Base-by-base conservation (phyloP, 768 basidiomycete species). In the Clitopilus hobsonii region DNA sequence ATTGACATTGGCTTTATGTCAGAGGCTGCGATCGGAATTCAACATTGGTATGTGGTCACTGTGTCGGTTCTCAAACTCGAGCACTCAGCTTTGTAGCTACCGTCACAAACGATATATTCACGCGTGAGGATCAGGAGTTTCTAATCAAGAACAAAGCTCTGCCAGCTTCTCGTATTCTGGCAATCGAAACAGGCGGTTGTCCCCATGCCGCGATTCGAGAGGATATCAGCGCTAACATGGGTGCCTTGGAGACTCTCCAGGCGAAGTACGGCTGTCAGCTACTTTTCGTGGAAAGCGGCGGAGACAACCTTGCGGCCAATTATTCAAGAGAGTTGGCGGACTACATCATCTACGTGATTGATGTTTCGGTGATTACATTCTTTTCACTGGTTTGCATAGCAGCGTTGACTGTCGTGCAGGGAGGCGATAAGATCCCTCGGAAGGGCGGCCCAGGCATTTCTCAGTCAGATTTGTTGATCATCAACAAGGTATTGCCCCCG, bases 21-120 rank as follows among this genome's bases (percentile, higher is more conserved):
- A 86, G 66, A 79, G 76, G 45, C 74, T 98, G 49, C 81, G 96
- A 56, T 81, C 81, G 27, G 82, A 88, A 57, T 91, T 90, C 68
- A 99, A 99, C 67, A 92, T 99, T 49, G 96, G 95, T 93, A 56
- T 56, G 82, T 10, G 18, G 5, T 18, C 18, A 45, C 16, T 48
- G 41, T 49, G 49, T 38, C 30, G 38, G 23, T 45, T 32, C 41
- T 51, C 30, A 28, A 53, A 48, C 30, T 29, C 48, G 55, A 29
- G 57, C 53, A 38, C 6, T 52, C 41, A 54, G 30, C 23, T 30
- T 8, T 22, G 22, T 51, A 94, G 95, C 92, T 28, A 94, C 93
- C 1, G 93, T 96, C 13, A 99, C 96, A n/a, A 99, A 99, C 71
- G 96, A 99, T 71, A 99, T 99, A 67, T 99, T 99, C 72, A 99